Evolutionary conservation across 2,329 filamentous ascomycete genomes (phyloP).

Genomic region (Mariannaea elegans): DNA sequence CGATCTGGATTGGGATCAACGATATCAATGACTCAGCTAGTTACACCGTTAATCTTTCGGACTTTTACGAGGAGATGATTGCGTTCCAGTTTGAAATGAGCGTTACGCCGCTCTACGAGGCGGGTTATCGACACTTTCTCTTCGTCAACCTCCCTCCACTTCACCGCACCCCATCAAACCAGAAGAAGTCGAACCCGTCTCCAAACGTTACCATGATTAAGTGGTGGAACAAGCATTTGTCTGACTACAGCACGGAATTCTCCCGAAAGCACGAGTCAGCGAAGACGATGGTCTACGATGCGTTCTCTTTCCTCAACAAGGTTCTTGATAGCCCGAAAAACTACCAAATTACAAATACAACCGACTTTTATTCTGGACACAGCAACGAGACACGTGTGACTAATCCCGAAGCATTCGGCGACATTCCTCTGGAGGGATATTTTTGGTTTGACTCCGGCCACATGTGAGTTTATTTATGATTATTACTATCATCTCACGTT

Average conservation of each 20-base stretch:
- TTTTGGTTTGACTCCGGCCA: conserved; percentile 22
- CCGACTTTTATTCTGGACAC: conserved; percentile 5
- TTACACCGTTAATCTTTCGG: background rate
- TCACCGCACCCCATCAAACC: conserved; percentile 9
- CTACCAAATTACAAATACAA: conserved; percentile 14
- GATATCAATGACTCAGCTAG: conserved; percentile 5
- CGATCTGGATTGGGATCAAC: conserved; percentile 24
- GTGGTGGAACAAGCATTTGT: conserved; percentile 15
- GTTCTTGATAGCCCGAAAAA: conserved; percentile 10
- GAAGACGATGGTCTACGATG: conserved; percentile 18
- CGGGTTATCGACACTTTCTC: conserved; percentile 15
- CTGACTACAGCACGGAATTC: background rate
- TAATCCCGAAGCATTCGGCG: conserved; percentile 3
- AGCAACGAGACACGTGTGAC: background rate
- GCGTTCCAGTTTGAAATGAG: conserved; percentile 5
- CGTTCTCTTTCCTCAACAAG: conserved; percentile 9
- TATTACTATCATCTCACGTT: too few species aligned
- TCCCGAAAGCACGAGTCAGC: background rate
- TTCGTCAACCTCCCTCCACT: conserved; percentile 18
- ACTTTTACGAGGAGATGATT: conserved; percentile 16
- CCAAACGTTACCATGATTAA: conserved; percentile 7
- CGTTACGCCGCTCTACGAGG: conserved; percentile 10
- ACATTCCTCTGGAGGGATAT: background rate
- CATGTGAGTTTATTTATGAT: conserved; percentile 9
- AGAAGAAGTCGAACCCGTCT: background rate